These are phyloP conservation scores for Glarea lozoyensis DNA, from an alignment of 495 filamentous ascomycete genomes.

Conservation along the genomic window DNA sequence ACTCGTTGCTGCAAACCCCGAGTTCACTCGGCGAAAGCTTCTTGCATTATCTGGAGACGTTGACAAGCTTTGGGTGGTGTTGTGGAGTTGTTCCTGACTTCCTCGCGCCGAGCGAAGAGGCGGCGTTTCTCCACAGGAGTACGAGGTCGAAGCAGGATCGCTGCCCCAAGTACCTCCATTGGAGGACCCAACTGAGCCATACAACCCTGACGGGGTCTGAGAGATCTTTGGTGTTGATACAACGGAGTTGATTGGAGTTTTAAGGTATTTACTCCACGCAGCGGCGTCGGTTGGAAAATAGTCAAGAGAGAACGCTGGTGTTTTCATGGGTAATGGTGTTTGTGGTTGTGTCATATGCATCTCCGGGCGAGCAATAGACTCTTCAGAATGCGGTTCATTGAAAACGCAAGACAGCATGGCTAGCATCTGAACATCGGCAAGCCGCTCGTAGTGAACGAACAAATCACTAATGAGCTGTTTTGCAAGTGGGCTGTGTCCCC, in stretches of 20 bases:
- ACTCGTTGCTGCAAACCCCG: slow-evolving; percentile 53
- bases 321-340: slow-evolving; percentile 54
- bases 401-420: slow-evolving; percentile 92
- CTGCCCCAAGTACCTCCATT: slow-evolving; percentile 40
- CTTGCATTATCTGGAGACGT: slow-evolving; percentile 62
- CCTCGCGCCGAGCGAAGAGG: slow-evolving; percentile 32
- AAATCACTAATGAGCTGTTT: slow-evolving; percentile 59
- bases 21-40: slow-evolving; percentile 39
- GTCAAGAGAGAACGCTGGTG: slow-evolving; percentile 54
- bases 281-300: slow-evolving; percentile 58
- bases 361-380: slow-evolving; percentile 38
- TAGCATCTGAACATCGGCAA: slow-evolving; percentile 85
- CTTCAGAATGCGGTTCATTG: slow-evolving; percentile 48
- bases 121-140: slow-evolving; percentile 59
- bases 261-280: slow-evolving; percentile 41
- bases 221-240: slow-evolving; percentile 51
- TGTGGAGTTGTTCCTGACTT: slow-evolving; percentile 16
- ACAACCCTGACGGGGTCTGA: slow-evolving; percentile 44
- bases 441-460: slow-evolving; percentile 69
- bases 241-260: slow-evolving; percentile 37
- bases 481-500: slow-evolving; percentile 80
- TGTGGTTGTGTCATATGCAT: slow-evolving; percentile 37
- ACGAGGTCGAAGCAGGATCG: slow-evolving; percentile 42
- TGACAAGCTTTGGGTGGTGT: slow-evolving; percentile 39
- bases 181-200: slow-evolving; percentile 51